A percentile compares a stretch with the other conserved stretches of the same genome.
These are phyloP conservation scores for Geosmithia flava DNA, from an alignment of 2,329 filamentous ascomycete genomes.

Conservation along the genomic window DNA sequence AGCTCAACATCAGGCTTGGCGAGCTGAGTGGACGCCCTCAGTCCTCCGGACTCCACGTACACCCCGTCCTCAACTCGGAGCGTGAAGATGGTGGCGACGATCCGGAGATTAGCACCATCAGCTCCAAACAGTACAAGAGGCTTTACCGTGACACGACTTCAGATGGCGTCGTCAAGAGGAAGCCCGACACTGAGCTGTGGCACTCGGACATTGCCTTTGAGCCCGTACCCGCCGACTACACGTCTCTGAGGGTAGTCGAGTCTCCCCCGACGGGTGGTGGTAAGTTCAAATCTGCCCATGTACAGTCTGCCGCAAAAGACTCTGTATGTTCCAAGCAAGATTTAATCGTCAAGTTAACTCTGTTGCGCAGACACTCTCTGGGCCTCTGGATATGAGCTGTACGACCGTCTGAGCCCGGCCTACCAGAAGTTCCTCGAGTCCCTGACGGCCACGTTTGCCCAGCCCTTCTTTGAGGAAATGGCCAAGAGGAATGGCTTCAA, in stretches of 20 bases:
- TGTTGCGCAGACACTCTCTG: conserved; percentile 41
- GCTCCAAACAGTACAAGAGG: conserved; percentile 40
- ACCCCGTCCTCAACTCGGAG: conserved; percentile 41
- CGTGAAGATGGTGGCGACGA: conserved; percentile 42
- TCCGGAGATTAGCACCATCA: conserved; percentile 52
- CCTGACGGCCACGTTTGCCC: conserved; percentile 41
- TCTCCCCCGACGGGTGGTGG: conserved; percentile 42
- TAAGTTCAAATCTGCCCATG: conserved; percentile 11
- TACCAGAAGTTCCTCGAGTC: conserved; percentile 46
- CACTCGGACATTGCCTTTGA: conserved; percentile 57
- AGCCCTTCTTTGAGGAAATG: conserved; percentile 35
- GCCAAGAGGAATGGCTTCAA: conserved; percentile 30
- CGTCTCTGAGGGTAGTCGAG: conserved; percentile 38
- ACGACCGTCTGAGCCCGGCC: conserved; percentile 46
- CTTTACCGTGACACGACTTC: conserved; percentile 22
- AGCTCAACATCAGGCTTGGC: conserved; percentile 48
- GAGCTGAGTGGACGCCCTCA: conserved; percentile 43
- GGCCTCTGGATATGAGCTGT: conserved; percentile 56
- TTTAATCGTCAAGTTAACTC: background rate
- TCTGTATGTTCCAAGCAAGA: background rate
- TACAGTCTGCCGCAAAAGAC: no score
- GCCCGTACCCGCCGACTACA: conserved; percentile 50
- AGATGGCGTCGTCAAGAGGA: conserved; percentile 28
- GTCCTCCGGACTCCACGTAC: conserved; percentile 45
- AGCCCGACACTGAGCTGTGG: conserved; percentile 27